phyloP scores from a whole-genome alignment of 1,284 basidiomycete species.

The Malassezia sympodialis region DNA sequence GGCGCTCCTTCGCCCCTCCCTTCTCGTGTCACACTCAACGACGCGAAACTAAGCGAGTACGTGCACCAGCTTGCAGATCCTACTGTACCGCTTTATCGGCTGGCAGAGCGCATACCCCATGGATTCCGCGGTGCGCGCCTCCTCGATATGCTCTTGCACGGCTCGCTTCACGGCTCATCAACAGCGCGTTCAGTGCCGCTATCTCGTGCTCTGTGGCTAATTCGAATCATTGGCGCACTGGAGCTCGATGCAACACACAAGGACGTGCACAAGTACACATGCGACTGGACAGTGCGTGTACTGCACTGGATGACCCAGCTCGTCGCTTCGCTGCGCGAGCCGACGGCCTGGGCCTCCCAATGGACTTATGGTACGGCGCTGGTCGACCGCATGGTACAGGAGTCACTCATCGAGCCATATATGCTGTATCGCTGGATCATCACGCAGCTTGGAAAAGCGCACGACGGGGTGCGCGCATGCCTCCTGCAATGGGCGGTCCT shows the following conservation, averaged over 20 bases:
- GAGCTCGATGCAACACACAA: constrained; percentile 52
- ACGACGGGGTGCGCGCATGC: constrained; percentile 73
- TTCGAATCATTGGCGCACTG: constrained; percentile 84
- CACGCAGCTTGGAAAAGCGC: constrained; percentile 59
- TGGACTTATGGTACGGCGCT: constrained; percentile 65
- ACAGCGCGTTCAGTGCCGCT: constrained; percentile 58
- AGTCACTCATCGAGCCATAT: constrained; percentile 69
- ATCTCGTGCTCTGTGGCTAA: constrained; percentile 83
- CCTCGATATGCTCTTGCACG: constrained; percentile 69
- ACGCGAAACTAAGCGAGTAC: constrained; percentile 76
- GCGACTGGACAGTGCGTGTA: constrained; percentile 78
- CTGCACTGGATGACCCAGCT: constrained; percentile 60
- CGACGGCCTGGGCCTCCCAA: constrained; percentile 32
- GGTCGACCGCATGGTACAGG: constrained; percentile 65
- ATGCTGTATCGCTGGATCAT: constrained; percentile 75
- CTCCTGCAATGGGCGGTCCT: constrained; percentile 58
- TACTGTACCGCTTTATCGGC: constrained; percentile 70
- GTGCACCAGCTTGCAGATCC: constrained; percentile 83
- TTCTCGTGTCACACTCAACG: constrained; percentile 71
- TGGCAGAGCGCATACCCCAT: constrained; percentile 81
- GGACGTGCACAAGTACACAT: constrained; percentile 55
- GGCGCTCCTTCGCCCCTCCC: constrained; percentile 24
- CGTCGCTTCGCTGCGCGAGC: constrained; percentile 55
- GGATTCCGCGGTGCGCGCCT: constrained; percentile 83
- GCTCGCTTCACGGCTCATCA: background rate